Evolutionary conservation across 768 basidiomycete genomes (phyloP).

Genomic region (Hericium alpestre): DNA sequence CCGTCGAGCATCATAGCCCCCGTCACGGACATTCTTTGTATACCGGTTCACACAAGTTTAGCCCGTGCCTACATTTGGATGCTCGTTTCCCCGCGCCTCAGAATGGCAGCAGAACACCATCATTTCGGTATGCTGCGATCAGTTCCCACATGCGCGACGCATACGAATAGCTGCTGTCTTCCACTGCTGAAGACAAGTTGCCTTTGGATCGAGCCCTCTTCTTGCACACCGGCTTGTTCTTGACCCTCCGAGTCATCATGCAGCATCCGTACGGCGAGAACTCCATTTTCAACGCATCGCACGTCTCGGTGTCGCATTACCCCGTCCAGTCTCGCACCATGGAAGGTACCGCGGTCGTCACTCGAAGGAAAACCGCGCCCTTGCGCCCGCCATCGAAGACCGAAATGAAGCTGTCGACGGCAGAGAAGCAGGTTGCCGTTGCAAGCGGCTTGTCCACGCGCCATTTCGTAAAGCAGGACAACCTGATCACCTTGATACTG

Average conservation of each 20-base stretch:
- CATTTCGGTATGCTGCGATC: background rate
- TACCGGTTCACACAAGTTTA: too few relatives aligned
- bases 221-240: background rate
- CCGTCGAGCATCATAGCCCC: too few relatives aligned
- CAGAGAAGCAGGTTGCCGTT: background rate
- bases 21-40: too few relatives aligned
- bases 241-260: background rate
- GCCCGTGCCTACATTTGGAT: too few relatives aligned
- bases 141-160: background rate
- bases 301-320: background rate
- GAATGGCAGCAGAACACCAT: too few relatives aligned
- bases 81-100: too few relatives aligned
- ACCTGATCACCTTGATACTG: constrained; percentile 2
- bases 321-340: background rate
- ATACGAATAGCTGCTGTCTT: background rate
- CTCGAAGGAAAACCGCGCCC: background rate
- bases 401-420: background rate
- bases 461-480: constrained; percentile 5
- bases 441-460: background rate
- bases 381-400: background rate
- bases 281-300: background rate
- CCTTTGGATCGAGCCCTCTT: background rate
- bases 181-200: background rate
- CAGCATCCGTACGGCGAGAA: background rate
- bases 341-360: background rate